Evolutionary conservation across 345 rosid species (phyloP).

Genomic region (Raphanus sativus): DNA sequence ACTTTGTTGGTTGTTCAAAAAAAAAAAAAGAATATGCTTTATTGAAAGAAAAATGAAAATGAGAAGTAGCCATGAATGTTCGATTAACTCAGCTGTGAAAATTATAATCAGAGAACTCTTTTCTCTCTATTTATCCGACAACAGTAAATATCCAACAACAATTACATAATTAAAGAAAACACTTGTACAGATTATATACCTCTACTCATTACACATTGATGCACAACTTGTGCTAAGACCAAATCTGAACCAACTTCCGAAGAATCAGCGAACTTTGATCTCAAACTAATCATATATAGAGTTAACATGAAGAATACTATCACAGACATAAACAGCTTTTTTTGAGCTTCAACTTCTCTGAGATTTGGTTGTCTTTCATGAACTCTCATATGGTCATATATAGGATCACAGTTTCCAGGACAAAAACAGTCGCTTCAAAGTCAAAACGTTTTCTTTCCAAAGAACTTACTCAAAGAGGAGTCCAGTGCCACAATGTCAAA

Average conservation of each 20-base stretch:
- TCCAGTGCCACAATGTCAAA: constrained; percentile 18
- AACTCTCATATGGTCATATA: constrained; percentile 1
- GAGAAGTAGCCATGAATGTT: too few species aligned
- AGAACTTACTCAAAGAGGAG: background rate
- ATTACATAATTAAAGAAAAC: background rate
- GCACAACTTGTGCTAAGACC: constrained; percentile 17
- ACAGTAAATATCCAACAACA: background rate
- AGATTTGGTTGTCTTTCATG: background rate
- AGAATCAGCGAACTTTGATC: constrained; percentile 25
- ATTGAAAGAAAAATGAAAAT: too few species aligned
- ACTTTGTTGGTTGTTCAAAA: too few species aligned
- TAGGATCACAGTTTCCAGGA: background rate
- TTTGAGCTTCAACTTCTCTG: constrained; percentile 18
- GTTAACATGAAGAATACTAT: constrained; percentile 22
- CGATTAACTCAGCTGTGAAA: too few species aligned
- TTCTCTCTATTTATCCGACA: too few species aligned
- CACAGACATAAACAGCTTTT: constrained; percentile 10
- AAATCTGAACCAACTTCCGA: constrained; percentile 18
- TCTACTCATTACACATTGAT: constrained; percentile 29
- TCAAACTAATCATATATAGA: constrained; percentile 7
- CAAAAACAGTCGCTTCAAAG: constrained; percentile 19
- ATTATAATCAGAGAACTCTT: too few species aligned
- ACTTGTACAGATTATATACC: constrained; percentile 29
- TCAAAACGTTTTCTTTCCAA: constrained; percentile 11
- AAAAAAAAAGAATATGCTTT: background rate